Percentiles rank a stretch among this genome's conserved stretches.
Conservation (phyloP, 179 eudicot genomes). For the Patellifolia procumbens region DNA sequence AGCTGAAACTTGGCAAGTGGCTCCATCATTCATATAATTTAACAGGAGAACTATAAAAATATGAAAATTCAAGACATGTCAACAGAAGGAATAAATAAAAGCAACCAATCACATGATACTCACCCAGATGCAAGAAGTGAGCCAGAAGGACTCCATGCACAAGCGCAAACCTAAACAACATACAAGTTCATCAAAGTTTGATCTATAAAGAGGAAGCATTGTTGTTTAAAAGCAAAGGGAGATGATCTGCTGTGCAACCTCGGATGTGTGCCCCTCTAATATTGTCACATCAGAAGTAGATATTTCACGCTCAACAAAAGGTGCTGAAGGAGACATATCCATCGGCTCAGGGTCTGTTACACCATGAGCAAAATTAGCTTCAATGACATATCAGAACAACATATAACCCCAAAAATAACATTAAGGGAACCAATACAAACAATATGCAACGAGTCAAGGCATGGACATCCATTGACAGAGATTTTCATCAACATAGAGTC, state of each 20-base stretch:
- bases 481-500: too few relatives aligned
- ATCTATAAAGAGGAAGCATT: neutral
- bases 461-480: neutral
- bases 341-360: conserved; percentile 68
- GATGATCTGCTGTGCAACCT: conserved; percentile 49
- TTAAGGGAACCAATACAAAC: neutral
- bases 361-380: conserved; percentile 12
- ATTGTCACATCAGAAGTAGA: conserved; percentile 69
- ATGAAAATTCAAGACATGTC: neutral
- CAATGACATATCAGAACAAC: neutral
- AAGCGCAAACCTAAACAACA: conserved; percentile 75
- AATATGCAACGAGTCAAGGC: neutral
- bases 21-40: neutral
- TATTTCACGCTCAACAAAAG: conserved; percentile 52
- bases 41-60: neutral
- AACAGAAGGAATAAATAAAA: neutral
- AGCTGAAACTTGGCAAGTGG: neutral
- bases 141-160: conserved; percentile 98
- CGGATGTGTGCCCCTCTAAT: conserved; percentile 90
- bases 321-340: conserved; percentile 57
- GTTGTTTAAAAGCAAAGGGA: neutral
- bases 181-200: neutral
- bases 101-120: conserved; percentile 20
- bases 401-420: neutral
- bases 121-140: conserved; percentile 96